A percentile compares a stretch with the other conserved stretches of the same genome.
These are phyloP conservation scores for Tolypocladium amazonense DNA, from an alignment of 2,329 filamentous ascomycete genomes.

Conservation along the genomic window DNA sequence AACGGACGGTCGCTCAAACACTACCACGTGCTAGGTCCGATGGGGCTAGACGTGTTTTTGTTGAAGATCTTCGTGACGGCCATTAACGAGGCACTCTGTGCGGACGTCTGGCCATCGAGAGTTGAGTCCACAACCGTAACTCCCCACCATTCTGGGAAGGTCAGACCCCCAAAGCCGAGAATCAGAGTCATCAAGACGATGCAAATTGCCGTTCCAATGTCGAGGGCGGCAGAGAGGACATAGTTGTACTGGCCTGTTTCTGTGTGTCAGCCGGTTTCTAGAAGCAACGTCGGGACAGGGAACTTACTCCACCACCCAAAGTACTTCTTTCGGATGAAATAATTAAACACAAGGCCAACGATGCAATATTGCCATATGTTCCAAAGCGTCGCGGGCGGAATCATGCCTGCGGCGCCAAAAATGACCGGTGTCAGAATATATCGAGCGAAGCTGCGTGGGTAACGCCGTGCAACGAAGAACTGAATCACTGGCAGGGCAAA, in stretches of 20 bases:
- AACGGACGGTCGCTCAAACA: too few species aligned
- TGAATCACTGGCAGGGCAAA: slow-evolving; percentile 34
- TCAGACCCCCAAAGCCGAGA: slow-evolving; percentile 31
- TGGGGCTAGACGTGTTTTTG: slow-evolving; percentile 10
- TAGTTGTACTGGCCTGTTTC: slow-evolving; percentile 38
- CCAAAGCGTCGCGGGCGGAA: slow-evolving; percentile 45
- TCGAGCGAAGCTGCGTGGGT: slow-evolving; percentile 32
- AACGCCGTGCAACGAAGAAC: slow-evolving; percentile 35
- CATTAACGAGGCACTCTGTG: too few species aligned
- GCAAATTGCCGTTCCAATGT: slow-evolving; percentile 45
- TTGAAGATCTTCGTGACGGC: slow-evolving; percentile 17
- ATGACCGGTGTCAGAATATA: slow-evolving; percentile 43
- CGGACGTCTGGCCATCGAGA: slow-evolving; percentile 17
- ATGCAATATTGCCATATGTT: slow-evolving; percentile 44
- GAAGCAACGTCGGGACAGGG: neutral
- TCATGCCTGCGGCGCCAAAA: slow-evolving; percentile 36
- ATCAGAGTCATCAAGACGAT: slow-evolving; percentile 39
- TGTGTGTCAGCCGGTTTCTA: neutral
- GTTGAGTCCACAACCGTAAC: slow-evolving; percentile 15
- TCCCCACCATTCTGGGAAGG: slow-evolving; percentile 41
- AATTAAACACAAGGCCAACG: slow-evolving; percentile 45
- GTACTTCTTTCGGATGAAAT: slow-evolving; percentile 35
- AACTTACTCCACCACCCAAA: slow-evolving; percentile 44
- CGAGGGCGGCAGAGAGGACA: slow-evolving; percentile 45
- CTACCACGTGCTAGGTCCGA: slow-evolving; percentile 16